phyloP scores from a whole-genome alignment of 2,329 filamentous ascomycete genomes.

The Paraphaeosphaeria minitans region DNA sequence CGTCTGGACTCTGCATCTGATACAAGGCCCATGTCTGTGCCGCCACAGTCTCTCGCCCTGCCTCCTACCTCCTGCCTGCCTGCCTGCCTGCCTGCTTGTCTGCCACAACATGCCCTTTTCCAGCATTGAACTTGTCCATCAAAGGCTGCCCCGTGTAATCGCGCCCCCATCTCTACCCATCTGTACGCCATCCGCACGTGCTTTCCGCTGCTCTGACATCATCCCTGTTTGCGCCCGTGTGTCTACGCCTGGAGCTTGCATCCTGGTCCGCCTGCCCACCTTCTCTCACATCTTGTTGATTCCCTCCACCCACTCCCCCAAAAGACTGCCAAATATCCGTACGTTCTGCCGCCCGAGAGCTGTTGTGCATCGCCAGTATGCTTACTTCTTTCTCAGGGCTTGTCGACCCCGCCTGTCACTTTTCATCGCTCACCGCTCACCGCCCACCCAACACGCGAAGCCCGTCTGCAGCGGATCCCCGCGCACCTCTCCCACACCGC shows the following conservation, averaged over 20 bases:
- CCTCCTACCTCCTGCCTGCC: too few species aligned
- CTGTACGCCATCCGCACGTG: constrained; percentile 4
- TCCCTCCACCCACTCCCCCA: background rate
- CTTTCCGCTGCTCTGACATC: constrained; percentile 6
- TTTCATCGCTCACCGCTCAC: constrained; percentile 4
- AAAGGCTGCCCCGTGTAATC: background rate
- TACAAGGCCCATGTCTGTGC: background rate
- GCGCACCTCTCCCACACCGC: constrained; percentile 17
- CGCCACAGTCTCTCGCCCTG: background rate
- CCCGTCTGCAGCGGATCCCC: constrained; percentile 10
- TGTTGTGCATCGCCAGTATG: background rate
- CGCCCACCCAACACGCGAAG: constrained; percentile 23
- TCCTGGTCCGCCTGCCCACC: constrained; percentile 6
- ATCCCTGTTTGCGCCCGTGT: constrained; percentile 6
- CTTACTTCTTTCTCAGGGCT: constrained; percentile 11
- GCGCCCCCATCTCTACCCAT: background rate
- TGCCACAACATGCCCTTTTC: background rate
- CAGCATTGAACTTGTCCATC: background rate
- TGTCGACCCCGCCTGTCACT: constrained; percentile 11
- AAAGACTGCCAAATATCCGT: constrained; percentile 1
- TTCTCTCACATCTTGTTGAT: background rate
- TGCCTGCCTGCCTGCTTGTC: too few species aligned
- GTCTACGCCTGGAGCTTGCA: constrained; percentile 5
- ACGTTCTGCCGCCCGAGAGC: background rate
- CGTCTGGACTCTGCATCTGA: background rate